phyloP scores from a whole-genome alignment of 306 rosid species.

The Cicer arietinum region DNA sequence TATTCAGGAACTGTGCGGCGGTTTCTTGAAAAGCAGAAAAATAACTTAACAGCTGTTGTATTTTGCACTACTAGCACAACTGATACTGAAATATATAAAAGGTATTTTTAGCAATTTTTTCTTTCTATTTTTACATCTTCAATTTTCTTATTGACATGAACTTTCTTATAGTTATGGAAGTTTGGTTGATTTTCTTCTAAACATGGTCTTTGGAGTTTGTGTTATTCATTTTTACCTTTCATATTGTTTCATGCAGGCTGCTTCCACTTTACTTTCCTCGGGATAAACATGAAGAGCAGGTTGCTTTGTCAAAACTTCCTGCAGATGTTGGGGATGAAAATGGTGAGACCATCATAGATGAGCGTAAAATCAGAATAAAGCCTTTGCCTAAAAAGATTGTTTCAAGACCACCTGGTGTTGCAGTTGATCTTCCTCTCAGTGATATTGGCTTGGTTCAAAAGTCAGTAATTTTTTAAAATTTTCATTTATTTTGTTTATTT shows the following conservation, averaged over 20 bases:
- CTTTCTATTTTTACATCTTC: slow-evolving; percentile 33
- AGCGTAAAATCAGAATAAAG: slow-evolving; percentile 97
- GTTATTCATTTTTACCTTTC: slow-evolving; percentile 30
- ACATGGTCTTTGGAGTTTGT: slow-evolving; percentile 7
- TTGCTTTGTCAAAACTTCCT: slow-evolving; percentile 88
- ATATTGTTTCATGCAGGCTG: slow-evolving; percentile 60
- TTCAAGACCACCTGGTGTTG: slow-evolving; percentile 62
- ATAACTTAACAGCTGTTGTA: slow-evolving; percentile 77
- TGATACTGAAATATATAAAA: slow-evolving; percentile 95
- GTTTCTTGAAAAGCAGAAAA: slow-evolving; percentile 91
- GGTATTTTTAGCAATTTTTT: slow-evolving; percentile 53
- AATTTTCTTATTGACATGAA: slow-evolving; percentile 27
- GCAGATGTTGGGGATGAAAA: slow-evolving; percentile 99
- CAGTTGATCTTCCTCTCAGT: slow-evolving; percentile 74
- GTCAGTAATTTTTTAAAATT: slow-evolving; percentile 53
- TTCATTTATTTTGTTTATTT: slow-evolving; percentile 8
- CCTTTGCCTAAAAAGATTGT: slow-evolving; percentile 78
- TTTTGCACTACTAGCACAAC: slow-evolving; percentile 86
- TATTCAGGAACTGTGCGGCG: slow-evolving; percentile 90
- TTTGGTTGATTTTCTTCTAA: slow-evolving; percentile 21
- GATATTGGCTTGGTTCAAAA: slow-evolving; percentile 79
- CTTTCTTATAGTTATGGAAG: slow-evolving; percentile 14
- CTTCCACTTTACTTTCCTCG: slow-evolving; percentile 99
- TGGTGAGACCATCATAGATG: slow-evolving; percentile 94
- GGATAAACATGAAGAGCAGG: slow-evolving; percentile 91